These are phyloP conservation scores for Penicillium chermesinum DNA, from an alignment of 495 filamentous ascomycete genomes.

Conservation along the genomic window DNA sequence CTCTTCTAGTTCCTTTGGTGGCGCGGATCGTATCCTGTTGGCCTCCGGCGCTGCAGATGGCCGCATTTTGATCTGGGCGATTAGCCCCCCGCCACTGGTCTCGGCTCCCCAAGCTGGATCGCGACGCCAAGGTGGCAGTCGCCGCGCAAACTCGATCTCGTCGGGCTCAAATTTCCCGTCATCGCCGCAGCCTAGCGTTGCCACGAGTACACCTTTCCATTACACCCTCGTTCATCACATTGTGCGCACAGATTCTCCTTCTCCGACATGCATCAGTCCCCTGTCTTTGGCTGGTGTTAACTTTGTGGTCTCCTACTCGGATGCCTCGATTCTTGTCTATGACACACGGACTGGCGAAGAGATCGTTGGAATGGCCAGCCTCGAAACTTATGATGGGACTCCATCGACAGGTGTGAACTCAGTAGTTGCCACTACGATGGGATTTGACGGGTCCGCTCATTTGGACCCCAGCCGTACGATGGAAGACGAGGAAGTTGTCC, in stretches of 20 bases:
- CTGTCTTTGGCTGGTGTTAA: conserved; percentile 80
- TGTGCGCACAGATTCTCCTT: conserved; percentile 61
- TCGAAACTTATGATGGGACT: conserved; percentile 89
- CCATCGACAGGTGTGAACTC: conserved; percentile 79
- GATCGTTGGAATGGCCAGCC: conserved; percentile 81
- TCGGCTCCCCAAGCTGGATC: conserved; percentile 72
- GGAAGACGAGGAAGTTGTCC: conserved; percentile 62
- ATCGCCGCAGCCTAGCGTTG: conserved; percentile 82
- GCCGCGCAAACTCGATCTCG: conserved; percentile 84
- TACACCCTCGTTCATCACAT: conserved; percentile 80
- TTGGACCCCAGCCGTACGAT: conserved; percentile 59
- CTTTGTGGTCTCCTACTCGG: conserved; percentile 88
- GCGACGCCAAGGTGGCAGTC: conserved; percentile 64
- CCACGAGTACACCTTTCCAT: conserved; percentile 61
- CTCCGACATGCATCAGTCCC: conserved; percentile 87
- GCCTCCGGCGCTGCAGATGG: conserved; percentile 91
- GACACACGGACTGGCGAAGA: conserved; percentile 90
- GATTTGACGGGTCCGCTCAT: conserved; percentile 63
- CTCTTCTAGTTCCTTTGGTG: conserved; percentile 61
- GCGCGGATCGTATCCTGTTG: conserved; percentile 78
- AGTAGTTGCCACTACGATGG: conserved; percentile 80
- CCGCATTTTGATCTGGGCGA: conserved; percentile 86
- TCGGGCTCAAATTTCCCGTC: conserved; percentile 85
- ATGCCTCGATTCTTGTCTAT: conserved; percentile 85
- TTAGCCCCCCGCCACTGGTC: conserved; percentile 83